A percentile compares a stretch with the other conserved stretches of the same genome.
Conservation (phyloP, 306 rosid genomes). For the Alnus rubra region DNA sequence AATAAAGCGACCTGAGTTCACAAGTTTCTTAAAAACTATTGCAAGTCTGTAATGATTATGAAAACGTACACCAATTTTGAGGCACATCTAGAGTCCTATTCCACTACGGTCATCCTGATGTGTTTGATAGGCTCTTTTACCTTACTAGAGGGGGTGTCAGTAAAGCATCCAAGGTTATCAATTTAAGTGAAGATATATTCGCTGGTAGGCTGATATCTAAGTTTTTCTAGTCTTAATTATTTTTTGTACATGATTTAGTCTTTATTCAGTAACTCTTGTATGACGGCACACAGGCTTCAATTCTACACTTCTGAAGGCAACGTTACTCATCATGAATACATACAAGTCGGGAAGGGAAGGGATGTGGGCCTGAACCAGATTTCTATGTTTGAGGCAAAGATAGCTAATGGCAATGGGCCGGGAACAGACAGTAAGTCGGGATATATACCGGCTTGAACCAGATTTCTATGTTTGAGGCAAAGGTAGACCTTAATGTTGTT, state of each 20-base stretch:
- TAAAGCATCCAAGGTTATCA: conserved; percentile 96
- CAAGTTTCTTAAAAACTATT: background rate
- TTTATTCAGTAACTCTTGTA: conserved; percentile 3
- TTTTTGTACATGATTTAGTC: conserved; percentile 9
- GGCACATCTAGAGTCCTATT: conserved; percentile 73
- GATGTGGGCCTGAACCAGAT: conserved; percentile 99
- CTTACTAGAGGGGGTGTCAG: conserved; percentile 96
- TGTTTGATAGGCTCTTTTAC: conserved; percentile 94
- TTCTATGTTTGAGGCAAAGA: conserved; percentile 97
- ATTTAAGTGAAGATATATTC: conserved; percentile 97
- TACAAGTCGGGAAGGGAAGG: conserved; percentile 98
- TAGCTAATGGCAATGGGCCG: conserved; percentile 99
- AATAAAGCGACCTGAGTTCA: background rate
- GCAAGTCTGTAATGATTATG: background rate
- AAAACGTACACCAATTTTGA: too few relatives aligned
- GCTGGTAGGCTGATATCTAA: conserved; percentile 63
- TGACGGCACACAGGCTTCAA: conserved; percentile 69
- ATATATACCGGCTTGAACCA: conserved; percentile 95
- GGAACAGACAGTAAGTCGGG: conserved; percentile 94
- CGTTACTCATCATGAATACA: conserved; percentile 97
- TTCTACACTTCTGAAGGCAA: conserved; percentile 96
- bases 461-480: too few relatives aligned
- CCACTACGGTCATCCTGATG: conserved; percentile 99
- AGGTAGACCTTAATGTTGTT: conserved; percentile 51
- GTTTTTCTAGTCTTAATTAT: conserved; percentile 1